phyloP scores from a whole-genome alignment of 306 rosid species.

The Spatholobus suberectus region DNA sequence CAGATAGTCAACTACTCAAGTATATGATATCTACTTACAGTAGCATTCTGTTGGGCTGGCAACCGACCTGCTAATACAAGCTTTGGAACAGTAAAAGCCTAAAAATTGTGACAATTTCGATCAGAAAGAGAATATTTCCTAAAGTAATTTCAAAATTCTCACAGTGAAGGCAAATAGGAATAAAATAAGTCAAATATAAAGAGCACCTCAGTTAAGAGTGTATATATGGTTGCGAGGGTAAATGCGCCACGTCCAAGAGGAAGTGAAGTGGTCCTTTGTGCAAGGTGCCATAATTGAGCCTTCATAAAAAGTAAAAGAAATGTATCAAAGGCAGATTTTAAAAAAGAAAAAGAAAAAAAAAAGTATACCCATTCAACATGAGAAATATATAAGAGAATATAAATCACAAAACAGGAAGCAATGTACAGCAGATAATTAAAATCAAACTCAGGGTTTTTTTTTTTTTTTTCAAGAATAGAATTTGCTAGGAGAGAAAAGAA shows the following conservation, averaged over 20 bases:
- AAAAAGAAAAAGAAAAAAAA: background rate
- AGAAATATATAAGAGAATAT: slow-evolving; percentile 16
- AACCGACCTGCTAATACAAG: slow-evolving; percentile 96
- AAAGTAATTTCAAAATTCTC: slow-evolving; percentile 9
- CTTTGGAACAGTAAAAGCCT: slow-evolving; percentile 93
- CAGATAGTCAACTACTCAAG: no score
- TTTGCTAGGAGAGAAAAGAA: slow-evolving; percentile 1
- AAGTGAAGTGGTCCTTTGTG: slow-evolving; percentile 95
- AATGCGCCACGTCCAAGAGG: slow-evolving; percentile 99
- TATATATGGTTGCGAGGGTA: slow-evolving; percentile 92
- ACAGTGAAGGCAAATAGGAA: slow-evolving; percentile 17
- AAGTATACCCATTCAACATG: slow-evolving; percentile 11
- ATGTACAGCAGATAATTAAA: slow-evolving; percentile 9
- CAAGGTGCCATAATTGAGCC: slow-evolving; percentile 97
- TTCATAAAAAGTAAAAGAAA: slow-evolving; percentile 46
- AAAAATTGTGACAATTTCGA: slow-evolving; percentile 34
- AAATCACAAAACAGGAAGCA: slow-evolving; percentile 13
- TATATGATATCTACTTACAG: slow-evolving; percentile 64
- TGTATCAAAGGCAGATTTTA: slow-evolving; percentile 23
- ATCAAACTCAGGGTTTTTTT: background rate
- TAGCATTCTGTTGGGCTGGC: slow-evolving; percentile 98
- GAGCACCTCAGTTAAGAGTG: slow-evolving; percentile 93
- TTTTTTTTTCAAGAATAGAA: slow-evolving; percentile 1
- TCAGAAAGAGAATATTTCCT: slow-evolving; percentile 38
- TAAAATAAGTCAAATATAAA: background rate